A percentile compares a stretch with the other conserved stretches of the same genome.
These are phyloP conservation scores for Suillus fuscotomentosus DNA, from an alignment of 768 basidiomycete species.

Conservation along the genomic window DNA sequence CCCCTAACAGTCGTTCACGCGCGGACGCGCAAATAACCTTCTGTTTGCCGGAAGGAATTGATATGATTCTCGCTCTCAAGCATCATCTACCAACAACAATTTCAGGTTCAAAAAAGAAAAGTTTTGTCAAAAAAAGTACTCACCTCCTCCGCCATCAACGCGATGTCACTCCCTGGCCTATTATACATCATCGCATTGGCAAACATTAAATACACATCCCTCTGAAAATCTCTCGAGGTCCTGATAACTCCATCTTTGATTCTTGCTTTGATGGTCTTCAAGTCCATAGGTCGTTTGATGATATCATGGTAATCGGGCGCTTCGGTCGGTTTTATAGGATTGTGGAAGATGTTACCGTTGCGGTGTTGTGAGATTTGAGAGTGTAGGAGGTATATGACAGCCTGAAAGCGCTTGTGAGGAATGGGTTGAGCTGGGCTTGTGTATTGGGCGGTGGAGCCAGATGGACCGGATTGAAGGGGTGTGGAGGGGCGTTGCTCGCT, in stretches of 20 bases:
- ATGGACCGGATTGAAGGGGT: constrained; percentile 11
- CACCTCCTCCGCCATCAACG: constrained; percentile 89
- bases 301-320: constrained; percentile 92
- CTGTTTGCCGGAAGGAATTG: constrained; percentile 71
- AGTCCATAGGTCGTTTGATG: constrained; percentile 92
- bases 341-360: constrained; percentile 87
- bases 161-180: constrained; percentile 80
- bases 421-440: constrained; percentile 9
- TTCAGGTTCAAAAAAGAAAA: neutral
- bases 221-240: constrained; percentile 83
- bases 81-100: constrained; percentile 58
- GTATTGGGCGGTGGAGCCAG: neutral
- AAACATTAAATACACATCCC: constrained; percentile 92
- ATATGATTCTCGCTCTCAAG: constrained; percentile 66
- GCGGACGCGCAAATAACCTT: constrained; percentile 56
- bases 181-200: constrained; percentile 99
- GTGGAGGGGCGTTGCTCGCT: constrained; percentile 19
- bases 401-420: constrained; percentile 73
- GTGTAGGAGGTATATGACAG: constrained; percentile 77
- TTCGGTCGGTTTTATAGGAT: constrained; percentile 84
- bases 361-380: constrained; percentile 82
- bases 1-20: constrained; percentile 12
- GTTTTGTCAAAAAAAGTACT: constrained; percentile 24
- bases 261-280: constrained; percentile 87
- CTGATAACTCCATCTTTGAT: constrained; percentile 82